A percentile compares a stretch with the other conserved stretches of the same genome.
Conservation (phyloP, 1,139 yeast genomes). For the Nadsonia commutata region DNA sequence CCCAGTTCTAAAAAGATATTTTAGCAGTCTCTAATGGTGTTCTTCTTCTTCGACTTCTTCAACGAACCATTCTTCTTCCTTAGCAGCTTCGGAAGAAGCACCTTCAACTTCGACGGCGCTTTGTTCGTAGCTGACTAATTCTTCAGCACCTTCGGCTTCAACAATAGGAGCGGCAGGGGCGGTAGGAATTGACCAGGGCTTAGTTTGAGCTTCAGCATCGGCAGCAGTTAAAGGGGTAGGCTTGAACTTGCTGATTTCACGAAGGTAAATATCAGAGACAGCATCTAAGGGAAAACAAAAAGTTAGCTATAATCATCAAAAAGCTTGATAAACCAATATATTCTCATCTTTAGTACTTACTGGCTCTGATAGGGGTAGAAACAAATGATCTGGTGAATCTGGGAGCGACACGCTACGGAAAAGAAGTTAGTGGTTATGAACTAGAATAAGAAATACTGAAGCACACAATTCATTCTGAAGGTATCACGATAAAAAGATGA, state of each 20-base stretch:
- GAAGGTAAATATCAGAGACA: slow-evolving; percentile 74
- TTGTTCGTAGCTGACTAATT: slow-evolving; percentile 60
- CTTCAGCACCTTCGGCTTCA: slow-evolving; percentile 59
- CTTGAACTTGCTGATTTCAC: slow-evolving; percentile 77
- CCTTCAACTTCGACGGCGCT: slow-evolving; percentile 57
- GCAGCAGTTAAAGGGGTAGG: slow-evolving; percentile 60
- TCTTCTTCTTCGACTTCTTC: slow-evolving; percentile 32
- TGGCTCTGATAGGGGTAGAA: neutral
- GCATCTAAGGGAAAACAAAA: neutral
- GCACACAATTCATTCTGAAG: no score
- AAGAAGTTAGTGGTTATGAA: neutral
- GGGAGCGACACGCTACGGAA: neutral
- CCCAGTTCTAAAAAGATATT: no score
- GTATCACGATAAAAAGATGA: no score
- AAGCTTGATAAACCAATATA: no score
- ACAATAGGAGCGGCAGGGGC: slow-evolving; percentile 60
- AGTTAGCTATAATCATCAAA: no score
- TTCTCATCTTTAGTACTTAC: no score
- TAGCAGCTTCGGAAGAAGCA: slow-evolving; percentile 29
- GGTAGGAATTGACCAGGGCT: slow-evolving; percentile 65
- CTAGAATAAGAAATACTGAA: no score
- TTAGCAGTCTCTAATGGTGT: slow-evolving; percentile 1
- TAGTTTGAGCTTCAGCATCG: slow-evolving; percentile 68
- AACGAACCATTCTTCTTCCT: slow-evolving; percentile 46
- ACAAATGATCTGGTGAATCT: neutral